Percentiles rank a stretch among this genome's conserved stretches.
Conservation (phyloP, 495 filamentous ascomycete species). For the Podospora bellae-mahoneyi region DNA sequence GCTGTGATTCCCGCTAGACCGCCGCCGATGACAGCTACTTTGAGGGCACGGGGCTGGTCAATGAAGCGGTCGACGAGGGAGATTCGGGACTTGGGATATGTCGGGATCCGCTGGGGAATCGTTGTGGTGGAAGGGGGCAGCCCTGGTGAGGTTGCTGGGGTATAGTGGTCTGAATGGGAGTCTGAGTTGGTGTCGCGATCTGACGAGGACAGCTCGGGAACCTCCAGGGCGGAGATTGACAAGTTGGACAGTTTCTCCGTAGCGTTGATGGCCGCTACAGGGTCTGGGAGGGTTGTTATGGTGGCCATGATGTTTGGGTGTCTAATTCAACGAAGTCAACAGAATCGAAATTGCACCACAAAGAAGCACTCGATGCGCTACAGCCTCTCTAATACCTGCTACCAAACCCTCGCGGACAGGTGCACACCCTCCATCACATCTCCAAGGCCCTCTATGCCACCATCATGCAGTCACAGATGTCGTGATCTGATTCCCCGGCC, state of each 20-base stretch:
- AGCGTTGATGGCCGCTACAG: neutral
- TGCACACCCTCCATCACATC: neutral
- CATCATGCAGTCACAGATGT: neutral
- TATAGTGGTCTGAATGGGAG: neutral
- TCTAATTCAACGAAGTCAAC: neutral
- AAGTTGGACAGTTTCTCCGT: neutral
- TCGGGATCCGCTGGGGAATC: slow-evolving; percentile 9
- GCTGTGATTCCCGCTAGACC: slow-evolving; percentile 62
- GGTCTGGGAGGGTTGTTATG: neutral
- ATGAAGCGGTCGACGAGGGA: slow-evolving; percentile 49
- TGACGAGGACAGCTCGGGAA: neutral
- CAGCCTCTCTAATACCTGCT: neutral
- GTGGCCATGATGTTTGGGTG: neutral
- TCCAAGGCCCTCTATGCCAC: neutral
- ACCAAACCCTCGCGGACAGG: neutral
- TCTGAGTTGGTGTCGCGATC: slow-evolving; percentile 3
- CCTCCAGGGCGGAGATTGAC: slow-evolving; percentile 7
- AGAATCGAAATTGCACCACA: neutral
- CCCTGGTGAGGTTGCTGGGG: neutral
- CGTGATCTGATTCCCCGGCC: neutral
- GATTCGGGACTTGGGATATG: slow-evolving; percentile 28
- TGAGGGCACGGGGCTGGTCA: slow-evolving; percentile 54
- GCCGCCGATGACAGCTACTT: slow-evolving; percentile 63
- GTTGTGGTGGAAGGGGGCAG: slow-evolving; percentile 3
- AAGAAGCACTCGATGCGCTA: neutral